Evolutionary conservation across 768 basidiomycete species (phyloP), one percentile per base, ranked within the genome.

Genomic region (Thelephora aurantiotincta): DNA sequence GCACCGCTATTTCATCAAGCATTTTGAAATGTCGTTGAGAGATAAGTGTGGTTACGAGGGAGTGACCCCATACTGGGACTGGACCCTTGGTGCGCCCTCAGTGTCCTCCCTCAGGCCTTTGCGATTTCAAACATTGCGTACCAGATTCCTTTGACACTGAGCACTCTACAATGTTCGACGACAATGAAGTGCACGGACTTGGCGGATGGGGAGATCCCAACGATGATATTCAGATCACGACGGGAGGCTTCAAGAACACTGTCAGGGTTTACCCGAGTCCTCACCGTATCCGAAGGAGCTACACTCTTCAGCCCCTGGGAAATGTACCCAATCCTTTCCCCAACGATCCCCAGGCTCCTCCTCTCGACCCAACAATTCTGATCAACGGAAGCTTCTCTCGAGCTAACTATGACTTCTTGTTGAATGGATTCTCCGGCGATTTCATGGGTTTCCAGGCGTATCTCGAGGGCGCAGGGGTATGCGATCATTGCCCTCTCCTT

Each of bases 241-340:
- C 58, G 42, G 65, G 64, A 35, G 64, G 52, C 4, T 61, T 65
- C 51, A 54, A 54, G 12, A 44, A 48, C 26, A 49, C 61, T 46
- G 45, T 49, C 11, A 50, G 61, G 11, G 51, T 63, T 11, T 67
- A 67, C 41, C 65, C 65, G 12, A 51, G 52, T 16, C 58, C 60
- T 30, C 64, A 67, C 51, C 53, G 43, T 20, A 19, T 65, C 23
- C 60, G 65, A 16, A 57, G 65, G 7, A 62, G 60, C 44, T 67
- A 57, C 54, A 62, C 60, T 1, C 57, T 61, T 7, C 58, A 57
- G 46, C 65, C 66, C n/a, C 65, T 47, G 38, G 12, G 1, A n/a
- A 5, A 16, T 22, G 14, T 41, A 18, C 18, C 18, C 22, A 41
- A 22, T 41, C 38, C 44, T 18, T 52, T 35, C 30, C n/a, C 44